Conservation (phyloP, 148 eudicot genomes). For the Diospyros kaki region DNA sequence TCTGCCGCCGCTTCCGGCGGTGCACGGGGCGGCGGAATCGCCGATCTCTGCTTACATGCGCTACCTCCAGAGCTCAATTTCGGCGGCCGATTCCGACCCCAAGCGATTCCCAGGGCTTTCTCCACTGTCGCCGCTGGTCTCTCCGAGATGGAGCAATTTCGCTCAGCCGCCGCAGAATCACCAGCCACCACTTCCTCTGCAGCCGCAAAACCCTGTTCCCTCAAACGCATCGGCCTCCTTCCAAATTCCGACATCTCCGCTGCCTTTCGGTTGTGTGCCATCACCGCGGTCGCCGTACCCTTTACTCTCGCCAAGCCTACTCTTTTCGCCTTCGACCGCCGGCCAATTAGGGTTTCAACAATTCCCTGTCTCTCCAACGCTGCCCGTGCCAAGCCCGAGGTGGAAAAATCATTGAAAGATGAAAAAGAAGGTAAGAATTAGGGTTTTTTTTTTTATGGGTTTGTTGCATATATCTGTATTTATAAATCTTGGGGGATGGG, state of each 20-base stretch:
- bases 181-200: constrained; percentile 13
- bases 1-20: constrained; percentile 82
- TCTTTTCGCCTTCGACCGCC: constrained; percentile 47
- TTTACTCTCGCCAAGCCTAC: constrained; percentile 35
- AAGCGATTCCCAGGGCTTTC: constrained; percentile 13
- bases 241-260: constrained; percentile 36
- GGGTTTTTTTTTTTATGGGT: background rate
- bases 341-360: constrained; percentile 54
- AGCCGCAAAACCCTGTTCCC: background rate
- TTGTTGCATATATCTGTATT: background rate
- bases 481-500: constrained; percentile 10
- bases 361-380: constrained; percentile 57
- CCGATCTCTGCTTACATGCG: constrained; percentile 96
- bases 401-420: constrained; percentile 31
- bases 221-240: constrained; percentile 7
- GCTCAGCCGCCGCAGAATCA: constrained; percentile 4
- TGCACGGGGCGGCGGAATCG: constrained; percentile 82
- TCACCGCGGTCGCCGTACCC: constrained; percentile 65
- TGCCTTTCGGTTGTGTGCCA: constrained; percentile 61
- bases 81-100: constrained; percentile 22
- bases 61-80: constrained; percentile 36
- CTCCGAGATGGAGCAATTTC: constrained; percentile 1
- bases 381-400: constrained; percentile 72
- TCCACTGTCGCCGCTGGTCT: constrained; percentile 3
- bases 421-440: constrained; percentile 21